Evolutionary conservation across 257 asterid species (phyloP).

Genomic region (Plantago ovata): DNA sequence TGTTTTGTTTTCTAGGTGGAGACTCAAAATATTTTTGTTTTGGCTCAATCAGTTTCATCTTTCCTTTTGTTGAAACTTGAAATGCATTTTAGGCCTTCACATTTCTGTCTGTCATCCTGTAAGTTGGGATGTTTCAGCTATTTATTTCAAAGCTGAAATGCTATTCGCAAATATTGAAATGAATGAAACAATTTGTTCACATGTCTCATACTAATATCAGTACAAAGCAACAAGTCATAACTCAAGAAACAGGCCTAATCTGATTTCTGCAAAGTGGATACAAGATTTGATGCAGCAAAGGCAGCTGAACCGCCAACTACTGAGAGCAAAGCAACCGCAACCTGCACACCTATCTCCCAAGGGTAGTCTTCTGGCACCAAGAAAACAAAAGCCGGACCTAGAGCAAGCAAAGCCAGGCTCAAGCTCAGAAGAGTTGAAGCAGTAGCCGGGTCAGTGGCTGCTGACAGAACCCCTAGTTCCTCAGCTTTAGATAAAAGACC

Average conservation of each 20-base stretch:
- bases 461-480: conserved; percentile 79
- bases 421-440: conserved; percentile 53
- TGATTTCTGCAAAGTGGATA: conserved; percentile 73
- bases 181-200: conserved; percentile 2
- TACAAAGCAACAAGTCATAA: not conserved
- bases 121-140: too few species aligned
- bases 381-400: conserved; percentile 67
- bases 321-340: conserved; percentile 47
- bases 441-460: conserved; percentile 73
- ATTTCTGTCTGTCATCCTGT: too few species aligned
- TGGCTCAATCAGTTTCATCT: too few species aligned
- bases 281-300: conserved; percentile 84
- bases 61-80: too few species aligned
- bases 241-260: conserved; percentile 11
- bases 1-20: too few species aligned
- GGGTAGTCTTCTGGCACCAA: conserved; percentile 81
- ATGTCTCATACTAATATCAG: not conserved
- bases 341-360: conserved; percentile 76
- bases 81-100: too few species aligned
- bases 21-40: too few species aligned
- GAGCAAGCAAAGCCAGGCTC: conserved; percentile 45
- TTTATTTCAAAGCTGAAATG: too few species aligned
- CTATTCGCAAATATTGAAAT: not conserved
- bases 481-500: conserved; percentile 88
- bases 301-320: conserved; percentile 83